Base-by-base conservation (phyloP, 179 eudicot species). In the Silene noctiflora region DNA sequence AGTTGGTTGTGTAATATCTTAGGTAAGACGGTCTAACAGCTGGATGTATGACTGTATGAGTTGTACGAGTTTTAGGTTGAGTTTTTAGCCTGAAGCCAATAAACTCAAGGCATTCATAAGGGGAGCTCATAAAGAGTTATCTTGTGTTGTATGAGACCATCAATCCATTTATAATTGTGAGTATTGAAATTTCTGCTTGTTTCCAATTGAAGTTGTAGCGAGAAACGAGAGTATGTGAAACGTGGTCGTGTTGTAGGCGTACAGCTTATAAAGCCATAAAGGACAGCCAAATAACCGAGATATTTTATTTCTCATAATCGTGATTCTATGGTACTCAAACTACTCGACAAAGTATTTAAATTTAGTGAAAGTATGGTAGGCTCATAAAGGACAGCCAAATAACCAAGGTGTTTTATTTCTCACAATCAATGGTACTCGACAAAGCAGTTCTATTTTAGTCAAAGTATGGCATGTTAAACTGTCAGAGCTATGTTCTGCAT, bases 21-120 rank as follows among this genome's bases (percentile, higher is more conserved):
- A 42, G 46, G 46, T 42, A 35, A 35, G 42, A 6, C 46, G 1
- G 46, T 68, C 92, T 82, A 25, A 91, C 92, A 0, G 91, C 90
- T 51, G 80, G 84, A 75, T 83, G 89, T 24, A 91, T 62, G 75
- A 67, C 74, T 83, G 89, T 24, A 91, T 62, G 75, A 67, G 90
- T 83, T 71, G 81, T 84, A 73, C 91, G 91, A 69, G 87, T 79
- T 19, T 58, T 20, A 1, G 63, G 63, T 58, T 19, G 22, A 58
- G 21, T 17, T 58, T 7, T 58, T 58, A 58, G 24, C 21, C 63
- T 20, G 20, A 58, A 20, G 2, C 51, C 51, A 10, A 81, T 87
- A 86, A 61, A 93, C 90, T 77, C 90, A 94, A 44, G 92, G 82
- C 1, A 5, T n/a, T 64, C 35, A 10, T 65, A 17, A 29, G 16